phyloP scores from a whole-genome alignment of 495 filamentous ascomycete genomes.

The Cercophora scortea region DNA sequence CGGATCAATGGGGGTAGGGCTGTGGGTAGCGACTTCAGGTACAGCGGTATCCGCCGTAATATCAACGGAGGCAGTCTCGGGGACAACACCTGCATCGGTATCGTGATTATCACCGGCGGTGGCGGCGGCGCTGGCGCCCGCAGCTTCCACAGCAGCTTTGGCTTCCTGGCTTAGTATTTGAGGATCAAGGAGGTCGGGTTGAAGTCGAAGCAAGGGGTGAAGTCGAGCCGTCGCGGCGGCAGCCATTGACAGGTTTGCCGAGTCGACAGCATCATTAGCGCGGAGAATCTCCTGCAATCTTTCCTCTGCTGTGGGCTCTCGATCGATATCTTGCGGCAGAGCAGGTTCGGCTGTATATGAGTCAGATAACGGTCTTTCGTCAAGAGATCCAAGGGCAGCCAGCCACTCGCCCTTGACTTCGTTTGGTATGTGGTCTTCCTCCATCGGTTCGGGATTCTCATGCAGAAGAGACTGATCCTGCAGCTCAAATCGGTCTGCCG shows the following conservation, averaged over 20 bases:
- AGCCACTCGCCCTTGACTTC: too few relatives aligned
- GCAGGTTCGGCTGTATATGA: constrained; percentile 1
- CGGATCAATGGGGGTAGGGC: constrained; percentile 4
- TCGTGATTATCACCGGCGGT: constrained; percentile 4
- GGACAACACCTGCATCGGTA: constrained; percentile 6
- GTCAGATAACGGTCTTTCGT: constrained; percentile 8
- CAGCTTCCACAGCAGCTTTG: constrained; percentile 18
- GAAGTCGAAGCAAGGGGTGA: constrained; percentile 34
- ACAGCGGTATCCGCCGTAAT: neutral
- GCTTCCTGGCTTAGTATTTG: constrained; percentile 34
- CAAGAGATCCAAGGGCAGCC: constrained; percentile 1
- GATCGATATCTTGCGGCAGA: constrained; percentile 7
- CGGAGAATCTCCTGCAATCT: constrained; percentile 27
- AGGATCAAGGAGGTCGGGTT: constrained; percentile 40
- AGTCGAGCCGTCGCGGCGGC: constrained; percentile 43
- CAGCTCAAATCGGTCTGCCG: constrained; percentile 32
- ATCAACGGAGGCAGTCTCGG: neutral
- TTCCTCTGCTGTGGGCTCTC: constrained; percentile 27
- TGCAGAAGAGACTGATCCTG: constrained; percentile 44
- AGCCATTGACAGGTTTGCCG: constrained; percentile 33
- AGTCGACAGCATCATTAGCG: constrained; percentile 18
- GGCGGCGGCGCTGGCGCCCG: constrained; percentile 16
- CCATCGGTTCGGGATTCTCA: constrained; percentile 27
- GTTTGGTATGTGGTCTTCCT: too few relatives aligned
- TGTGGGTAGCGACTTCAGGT: neutral